Conservation (phyloP, 116 monocot species). For the Cymodocea nodosa region DNA sequence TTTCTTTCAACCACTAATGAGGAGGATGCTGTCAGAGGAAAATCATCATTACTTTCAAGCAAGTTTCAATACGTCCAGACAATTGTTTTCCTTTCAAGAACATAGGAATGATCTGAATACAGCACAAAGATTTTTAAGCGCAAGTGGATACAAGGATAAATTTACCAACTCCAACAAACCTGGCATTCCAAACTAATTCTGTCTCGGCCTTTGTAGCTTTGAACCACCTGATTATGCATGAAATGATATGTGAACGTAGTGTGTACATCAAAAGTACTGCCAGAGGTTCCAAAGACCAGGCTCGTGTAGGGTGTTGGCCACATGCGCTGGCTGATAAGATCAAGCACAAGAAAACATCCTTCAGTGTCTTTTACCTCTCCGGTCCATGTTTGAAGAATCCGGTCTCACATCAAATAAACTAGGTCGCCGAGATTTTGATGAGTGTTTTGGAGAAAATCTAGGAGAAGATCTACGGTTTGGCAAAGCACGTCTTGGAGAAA, state of each 20-base stretch:
- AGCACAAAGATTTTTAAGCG: not conserved
- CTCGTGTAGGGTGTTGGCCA: too few relatives aligned
- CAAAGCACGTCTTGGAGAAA: conserved; percentile 7
- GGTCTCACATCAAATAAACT: conserved; percentile 16
- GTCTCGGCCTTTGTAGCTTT: not conserved
- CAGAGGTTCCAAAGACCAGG: too few relatives aligned
- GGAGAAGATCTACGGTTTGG: conserved; percentile 5
- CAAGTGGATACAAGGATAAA: not conserved
- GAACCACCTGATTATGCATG: not conserved
- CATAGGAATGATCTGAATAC: not conserved
- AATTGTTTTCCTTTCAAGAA: not conserved
- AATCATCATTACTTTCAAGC: too few relatives aligned
- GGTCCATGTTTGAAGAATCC: not conserved
- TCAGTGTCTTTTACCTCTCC: not conserved
- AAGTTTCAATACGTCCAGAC: not conserved
- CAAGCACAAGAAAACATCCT: not conserved
- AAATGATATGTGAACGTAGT: too few relatives aligned
- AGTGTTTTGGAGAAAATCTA: conserved; percentile 2
- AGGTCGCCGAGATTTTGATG: conserved; percentile 8
- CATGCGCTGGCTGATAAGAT: too few relatives aligned
- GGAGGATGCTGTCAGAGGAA: too few relatives aligned
- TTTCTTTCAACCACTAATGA: too few relatives aligned
- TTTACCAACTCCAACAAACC: too few relatives aligned
- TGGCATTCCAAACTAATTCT: not conserved
- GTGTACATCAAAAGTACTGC: too few relatives aligned